These are phyloP conservation scores for Penicillium turbatum DNA, from an alignment of 495 filamentous ascomycete genomes.

Conservation along the genomic window DNA sequence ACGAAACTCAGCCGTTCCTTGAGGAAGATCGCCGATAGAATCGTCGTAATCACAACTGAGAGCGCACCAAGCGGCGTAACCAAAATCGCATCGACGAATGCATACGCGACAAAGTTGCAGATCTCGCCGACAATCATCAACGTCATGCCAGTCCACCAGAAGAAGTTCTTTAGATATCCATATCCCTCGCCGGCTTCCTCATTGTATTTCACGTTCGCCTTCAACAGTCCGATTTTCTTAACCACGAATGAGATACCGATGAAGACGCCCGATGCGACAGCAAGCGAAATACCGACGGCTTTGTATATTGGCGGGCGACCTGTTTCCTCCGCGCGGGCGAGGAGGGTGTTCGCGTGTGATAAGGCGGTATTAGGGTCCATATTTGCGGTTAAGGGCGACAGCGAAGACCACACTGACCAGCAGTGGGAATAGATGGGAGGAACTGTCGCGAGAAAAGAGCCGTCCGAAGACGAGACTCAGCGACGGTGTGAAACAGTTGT, in stretches of 20 bases:
- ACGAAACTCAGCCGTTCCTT: conserved; percentile 95
- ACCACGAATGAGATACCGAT: conserved; percentile 94
- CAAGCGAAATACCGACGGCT: conserved; percentile 79
- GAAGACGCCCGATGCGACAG: conserved; percentile 84
- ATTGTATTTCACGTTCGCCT: conserved; percentile 92
- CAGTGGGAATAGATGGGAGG: conserved; percentile 19
- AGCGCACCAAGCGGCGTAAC: conserved; percentile 95
- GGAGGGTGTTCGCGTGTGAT: conserved; percentile 42
- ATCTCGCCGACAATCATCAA: conserved; percentile 96
- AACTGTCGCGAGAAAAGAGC: conserved; percentile 16
- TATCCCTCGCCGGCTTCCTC: conserved; percentile 96
- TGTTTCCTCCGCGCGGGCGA: conserved; percentile 42
- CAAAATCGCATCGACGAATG: conserved; percentile 94
- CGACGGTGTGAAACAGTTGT: conserved; percentile 27
- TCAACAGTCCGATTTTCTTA: conserved; percentile 88
- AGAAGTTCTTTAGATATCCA: conserved; percentile 93
- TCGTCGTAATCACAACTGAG: conserved; percentile 88
- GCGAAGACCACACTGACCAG: conserved; percentile 24
- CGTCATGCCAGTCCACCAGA: conserved; percentile 95
- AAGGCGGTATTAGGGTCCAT: conserved; percentile 46
- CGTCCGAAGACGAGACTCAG: conserved; percentile 28
- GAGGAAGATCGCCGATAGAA: conserved; percentile 91
- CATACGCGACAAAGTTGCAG: conserved; percentile 97
- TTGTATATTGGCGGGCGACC: conserved; percentile 68
- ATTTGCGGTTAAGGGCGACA: not conserved